Evolutionary conservation across 768 basidiomycete species (phyloP).

Genomic region (Suillus lakei): DNA sequence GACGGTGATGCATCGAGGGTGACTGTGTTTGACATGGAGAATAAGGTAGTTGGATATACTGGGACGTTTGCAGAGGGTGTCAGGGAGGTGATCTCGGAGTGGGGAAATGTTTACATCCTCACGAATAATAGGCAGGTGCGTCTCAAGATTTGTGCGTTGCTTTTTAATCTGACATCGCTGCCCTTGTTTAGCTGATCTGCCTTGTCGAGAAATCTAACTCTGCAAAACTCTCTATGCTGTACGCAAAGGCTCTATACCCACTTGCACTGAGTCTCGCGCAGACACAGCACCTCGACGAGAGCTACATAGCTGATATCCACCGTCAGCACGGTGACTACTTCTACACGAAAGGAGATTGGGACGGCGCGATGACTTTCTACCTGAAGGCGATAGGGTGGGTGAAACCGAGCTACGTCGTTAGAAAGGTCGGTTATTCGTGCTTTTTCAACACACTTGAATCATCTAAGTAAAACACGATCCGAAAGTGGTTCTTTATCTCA

Average conservation of each 20-base stretch:
- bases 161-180: slow-evolving; percentile 1
- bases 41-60: slow-evolving; percentile 87
- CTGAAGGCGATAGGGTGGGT: slow-evolving; percentile 87
- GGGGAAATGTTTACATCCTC: slow-evolving; percentile 81
- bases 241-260: slow-evolving; percentile 74
- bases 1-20: slow-evolving; percentile 74
- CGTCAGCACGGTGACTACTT: slow-evolving; percentile 90
- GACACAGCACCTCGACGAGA: slow-evolving; percentile 73
- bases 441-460: not conserved
- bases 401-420: slow-evolving; percentile 94
- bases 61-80: slow-evolving; percentile 85
- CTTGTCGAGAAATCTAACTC: slow-evolving; percentile 81
- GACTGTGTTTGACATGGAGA: slow-evolving; percentile 89
- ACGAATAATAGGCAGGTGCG: slow-evolving; percentile 79
- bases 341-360: slow-evolving; percentile 90
- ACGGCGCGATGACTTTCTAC: slow-evolving; percentile 92
- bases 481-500: too few relatives aligned
- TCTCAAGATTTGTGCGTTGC: not conserved
- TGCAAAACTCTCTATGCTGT: slow-evolving; percentile 86
- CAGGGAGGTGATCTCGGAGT: slow-evolving; percentile 78
- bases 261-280: slow-evolving; percentile 85
- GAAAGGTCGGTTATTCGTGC: slow-evolving; percentile 66
- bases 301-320: slow-evolving; percentile 86
- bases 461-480: too few relatives aligned
- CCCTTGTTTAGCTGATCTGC: slow-evolving; percentile 54